Evolutionary conservation across 805 yeast genomes (phyloP).

Genomic region (Yamadazyma insecticola): DNA sequence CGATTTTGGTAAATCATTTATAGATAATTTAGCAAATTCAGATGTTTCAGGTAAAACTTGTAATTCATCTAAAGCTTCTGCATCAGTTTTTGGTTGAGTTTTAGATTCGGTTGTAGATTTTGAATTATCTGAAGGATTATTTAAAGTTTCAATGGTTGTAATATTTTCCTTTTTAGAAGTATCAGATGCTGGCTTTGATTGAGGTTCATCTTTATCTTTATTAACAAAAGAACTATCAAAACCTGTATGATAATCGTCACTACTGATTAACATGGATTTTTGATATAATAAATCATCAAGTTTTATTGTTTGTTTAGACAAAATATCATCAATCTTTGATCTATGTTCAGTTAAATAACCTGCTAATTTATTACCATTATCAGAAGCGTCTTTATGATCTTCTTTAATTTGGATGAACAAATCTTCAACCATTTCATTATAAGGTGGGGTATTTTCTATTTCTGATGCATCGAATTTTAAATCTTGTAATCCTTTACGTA

Average conservation of each 20-base stretch:
- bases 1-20: slow-evolving; percentile 44
- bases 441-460: slow-evolving; percentile 51
- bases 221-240: slow-evolving; percentile 83
- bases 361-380: slow-evolving; percentile 29
- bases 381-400: slow-evolving; percentile 50
- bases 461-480: slow-evolving; percentile 32
- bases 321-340: slow-evolving; percentile 61
- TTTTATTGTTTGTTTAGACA: slow-evolving; percentile 60
- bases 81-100: slow-evolving; percentile 9
- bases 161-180: slow-evolving; percentile 18
- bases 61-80: slow-evolving; percentile 44
- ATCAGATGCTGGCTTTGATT: slow-evolving; percentile 3
- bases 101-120: background rate
- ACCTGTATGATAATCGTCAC: slow-evolving; percentile 90
- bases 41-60: slow-evolving; percentile 59
- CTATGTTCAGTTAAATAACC: slow-evolving; percentile 55
- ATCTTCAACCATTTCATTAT: slow-evolving; percentile 91
- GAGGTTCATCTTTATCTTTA: slow-evolving; percentile 34
- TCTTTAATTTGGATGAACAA: slow-evolving; percentile 70
- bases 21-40: slow-evolving; percentile 56
- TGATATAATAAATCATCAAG: slow-evolving; percentile 65
- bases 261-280: slow-evolving; percentile 69
- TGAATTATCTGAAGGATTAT: slow-evolving; percentile 4
- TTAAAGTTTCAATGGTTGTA: slow-evolving; percentile 24
- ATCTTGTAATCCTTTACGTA: slow-evolving; percentile 40